These are phyloP conservation scores for Cenchrus fungigraminus DNA, from an alignment of 176 grass and related monocot species.

Conservation along the genomic window DNA sequence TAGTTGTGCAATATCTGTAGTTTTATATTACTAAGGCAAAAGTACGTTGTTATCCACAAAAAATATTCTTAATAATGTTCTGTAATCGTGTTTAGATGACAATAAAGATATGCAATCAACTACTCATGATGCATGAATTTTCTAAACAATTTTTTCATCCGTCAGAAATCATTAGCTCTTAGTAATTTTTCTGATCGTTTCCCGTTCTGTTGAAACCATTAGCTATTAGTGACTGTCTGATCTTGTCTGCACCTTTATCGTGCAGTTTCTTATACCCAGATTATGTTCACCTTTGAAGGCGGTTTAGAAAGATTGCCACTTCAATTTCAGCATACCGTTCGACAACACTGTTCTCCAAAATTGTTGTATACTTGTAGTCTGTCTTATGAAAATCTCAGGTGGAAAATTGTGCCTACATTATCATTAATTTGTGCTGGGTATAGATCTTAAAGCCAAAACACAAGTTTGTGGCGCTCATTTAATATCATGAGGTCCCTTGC, in stretches of 20 bases:
- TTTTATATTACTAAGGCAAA: neutral
- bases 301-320: neutral
- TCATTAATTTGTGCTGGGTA: conserved; percentile 12
- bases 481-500: neutral
- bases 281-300: neutral
- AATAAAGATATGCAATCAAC: conserved; percentile 15
- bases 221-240: conserved; percentile 13
- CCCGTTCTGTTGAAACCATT: neutral
- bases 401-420: conserved; percentile 19
- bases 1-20: conserved; percentile 27
- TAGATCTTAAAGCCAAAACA: conserved; percentile 14
- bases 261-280: conserved; percentile 39
- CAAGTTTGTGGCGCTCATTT: neutral
- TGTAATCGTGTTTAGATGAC: neutral
- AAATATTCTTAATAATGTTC: neutral
- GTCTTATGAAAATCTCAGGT: conserved; percentile 19
- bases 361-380: conserved; percentile 44
- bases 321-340: neutral
- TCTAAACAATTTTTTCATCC: neutral
- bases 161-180: neutral
- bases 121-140: neutral
- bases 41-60: neutral
- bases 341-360: neutral
- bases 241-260: neutral
- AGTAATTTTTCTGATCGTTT: neutral